phyloP scores from a whole-genome alignment of 176 grass and related monocot genomes.

The Luzula sylvatica region DNA sequence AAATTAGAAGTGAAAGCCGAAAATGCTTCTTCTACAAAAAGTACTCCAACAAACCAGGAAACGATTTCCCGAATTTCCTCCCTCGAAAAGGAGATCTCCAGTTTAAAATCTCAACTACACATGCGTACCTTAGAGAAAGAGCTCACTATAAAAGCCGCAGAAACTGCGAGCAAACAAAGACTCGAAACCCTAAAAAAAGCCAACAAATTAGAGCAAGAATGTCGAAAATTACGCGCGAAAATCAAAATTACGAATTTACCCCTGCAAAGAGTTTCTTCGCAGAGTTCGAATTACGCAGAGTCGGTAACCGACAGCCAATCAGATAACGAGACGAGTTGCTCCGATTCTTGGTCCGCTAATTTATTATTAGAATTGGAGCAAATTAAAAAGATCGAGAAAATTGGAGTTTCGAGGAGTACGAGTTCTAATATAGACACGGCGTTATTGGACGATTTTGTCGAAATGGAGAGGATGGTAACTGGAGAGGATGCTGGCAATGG shows the following conservation, averaged over 20 bases:
- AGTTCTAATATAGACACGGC: slow-evolving; percentile 26
- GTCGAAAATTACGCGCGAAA: slow-evolving; percentile 43
- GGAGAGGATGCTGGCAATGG: slow-evolving; percentile 35
- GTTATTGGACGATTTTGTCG: slow-evolving; percentile 69
- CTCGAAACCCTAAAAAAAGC: slow-evolving; percentile 74
- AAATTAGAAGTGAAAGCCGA: slow-evolving; percentile 68
- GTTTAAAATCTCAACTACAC: slow-evolving; percentile 40
- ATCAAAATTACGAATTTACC: slow-evolving; percentile 5
- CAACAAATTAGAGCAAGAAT: slow-evolving; percentile 60
- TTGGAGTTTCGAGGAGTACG: slow-evolving; percentile 14
- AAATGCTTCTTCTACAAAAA: slow-evolving; percentile 16
- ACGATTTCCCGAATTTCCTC: slow-evolving; percentile 29
- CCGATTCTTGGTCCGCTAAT: slow-evolving; percentile 56
- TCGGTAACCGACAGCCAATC: slow-evolving; percentile 30
- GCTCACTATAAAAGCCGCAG: slow-evolving; percentile 60
- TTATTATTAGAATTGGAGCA: slow-evolving; percentile 63
- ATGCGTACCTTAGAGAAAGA: slow-evolving; percentile 59
- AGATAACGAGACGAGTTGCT: slow-evolving; percentile 55
- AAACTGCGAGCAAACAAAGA: slow-evolving; percentile 79
- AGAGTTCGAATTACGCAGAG: slow-evolving; percentile 18
- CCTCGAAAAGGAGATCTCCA: slow-evolving; percentile 62
- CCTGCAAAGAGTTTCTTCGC: slow-evolving; percentile 15
- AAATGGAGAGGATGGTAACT: slow-evolving; percentile 76
- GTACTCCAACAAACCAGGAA: slow-evolving; percentile 18
- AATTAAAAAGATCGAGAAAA: slow-evolving; percentile 50